A percentile compares a stretch with the other conserved stretches of the same genome.
These are phyloP conservation scores for Salvia rosmarinus DNA, from an alignment of 257 asterid species.

Conservation along the genomic window DNA sequence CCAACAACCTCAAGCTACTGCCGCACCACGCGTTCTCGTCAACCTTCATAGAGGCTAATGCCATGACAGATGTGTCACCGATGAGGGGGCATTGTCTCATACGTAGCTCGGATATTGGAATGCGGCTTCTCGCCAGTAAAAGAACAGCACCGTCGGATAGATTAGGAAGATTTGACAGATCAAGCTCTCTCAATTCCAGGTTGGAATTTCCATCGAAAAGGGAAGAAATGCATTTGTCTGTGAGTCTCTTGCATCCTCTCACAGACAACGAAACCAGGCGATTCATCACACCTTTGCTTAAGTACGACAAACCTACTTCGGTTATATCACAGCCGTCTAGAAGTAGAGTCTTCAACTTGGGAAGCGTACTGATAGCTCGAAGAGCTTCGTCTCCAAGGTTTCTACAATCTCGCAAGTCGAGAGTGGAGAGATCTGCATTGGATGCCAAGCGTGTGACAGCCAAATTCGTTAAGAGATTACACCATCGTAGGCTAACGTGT, in stretches of 20 bases:
- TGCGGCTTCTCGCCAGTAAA: slow-evolving; percentile 60
- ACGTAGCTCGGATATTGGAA: slow-evolving; percentile 75
- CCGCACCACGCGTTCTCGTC: slow-evolving; percentile 69
- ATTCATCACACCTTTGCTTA: slow-evolving; percentile 60
- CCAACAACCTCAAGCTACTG: slow-evolving; percentile 73
- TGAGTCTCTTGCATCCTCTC: slow-evolving; percentile 89
- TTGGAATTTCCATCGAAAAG: slow-evolving; percentile 60
- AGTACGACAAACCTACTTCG: slow-evolving; percentile 73
- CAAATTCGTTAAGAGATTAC: slow-evolving; percentile 78
- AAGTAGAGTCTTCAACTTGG: slow-evolving; percentile 67
- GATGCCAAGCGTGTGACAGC: slow-evolving; percentile 70
- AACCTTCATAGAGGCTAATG: slow-evolving; percentile 81
- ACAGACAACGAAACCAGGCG: slow-evolving; percentile 72
- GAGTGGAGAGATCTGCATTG: slow-evolving; percentile 58
- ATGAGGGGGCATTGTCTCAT: slow-evolving; percentile 91
- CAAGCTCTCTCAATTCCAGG: slow-evolving; percentile 63
- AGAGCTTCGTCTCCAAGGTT: slow-evolving; percentile 84
- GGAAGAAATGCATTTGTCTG: slow-evolving; percentile 70
- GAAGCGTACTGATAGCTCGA: slow-evolving; percentile 62
- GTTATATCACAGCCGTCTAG: slow-evolving; percentile 84
- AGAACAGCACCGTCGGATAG: slow-evolving; percentile 76
- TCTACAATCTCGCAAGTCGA: slow-evolving; percentile 87
- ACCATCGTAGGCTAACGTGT: slow-evolving; percentile 90
- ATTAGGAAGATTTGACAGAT: slow-evolving; percentile 80
- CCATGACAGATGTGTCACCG: slow-evolving; percentile 82